These are phyloP conservation scores for Pistacia integerrima DNA, from an alignment of 345 rosid species.

Conservation along the genomic window DNA sequence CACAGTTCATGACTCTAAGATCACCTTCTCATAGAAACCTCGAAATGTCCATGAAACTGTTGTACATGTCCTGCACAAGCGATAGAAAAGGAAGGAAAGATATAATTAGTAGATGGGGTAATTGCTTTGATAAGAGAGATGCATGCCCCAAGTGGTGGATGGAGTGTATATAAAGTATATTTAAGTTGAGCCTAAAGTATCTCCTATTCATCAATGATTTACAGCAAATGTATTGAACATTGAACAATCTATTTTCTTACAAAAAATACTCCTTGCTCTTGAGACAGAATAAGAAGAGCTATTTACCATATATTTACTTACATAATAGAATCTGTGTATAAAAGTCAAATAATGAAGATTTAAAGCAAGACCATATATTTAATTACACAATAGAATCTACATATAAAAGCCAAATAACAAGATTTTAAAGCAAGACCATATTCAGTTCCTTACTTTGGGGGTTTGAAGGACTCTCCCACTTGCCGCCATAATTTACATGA, in stretches of 20 bases:
- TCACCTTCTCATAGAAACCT: slow-evolving; percentile 78
- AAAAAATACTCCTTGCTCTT: background rate
- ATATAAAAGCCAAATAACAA: background rate
- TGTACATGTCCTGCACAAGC: slow-evolving; percentile 64
- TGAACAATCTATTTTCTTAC: background rate
- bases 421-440: background rate
- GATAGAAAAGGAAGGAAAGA: slow-evolving; percentile 13
- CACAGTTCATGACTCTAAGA: slow-evolving; percentile 2
- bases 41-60: slow-evolving; percentile 83
- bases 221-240: background rate
- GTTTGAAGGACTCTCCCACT: slow-evolving; percentile 83
- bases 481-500: slow-evolving; percentile 75
- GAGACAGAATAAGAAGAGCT: background rate
- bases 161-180: background rate
- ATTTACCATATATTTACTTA: too few species aligned
- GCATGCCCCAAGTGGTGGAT: background rate
- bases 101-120: background rate
- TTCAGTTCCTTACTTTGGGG: slow-evolving; percentile 65
- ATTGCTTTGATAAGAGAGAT: background rate
- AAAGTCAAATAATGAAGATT: too few species aligned
- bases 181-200: background rate
- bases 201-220: background rate
- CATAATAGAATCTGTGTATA: too few species aligned
- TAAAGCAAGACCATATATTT: too few species aligned
- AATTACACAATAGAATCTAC: background rate